Evolutionary conservation across 2,329 filamentous ascomycete genomes (phyloP).

Genomic region (Colletotrichum scovillei): DNA sequence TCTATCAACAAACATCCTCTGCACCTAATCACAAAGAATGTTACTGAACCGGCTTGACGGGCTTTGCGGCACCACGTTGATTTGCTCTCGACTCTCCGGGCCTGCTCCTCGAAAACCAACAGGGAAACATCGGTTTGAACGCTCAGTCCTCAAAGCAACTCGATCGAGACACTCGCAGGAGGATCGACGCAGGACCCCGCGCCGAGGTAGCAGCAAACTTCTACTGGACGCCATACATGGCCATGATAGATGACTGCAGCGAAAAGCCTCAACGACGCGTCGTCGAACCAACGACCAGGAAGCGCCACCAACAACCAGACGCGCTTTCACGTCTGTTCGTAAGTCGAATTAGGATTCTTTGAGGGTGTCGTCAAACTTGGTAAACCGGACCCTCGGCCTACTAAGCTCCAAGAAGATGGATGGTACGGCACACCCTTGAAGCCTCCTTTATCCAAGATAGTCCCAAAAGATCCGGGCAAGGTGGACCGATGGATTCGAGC

Average conservation of each 20-base stretch:
- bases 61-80: not conserved
- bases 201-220: not conserved
- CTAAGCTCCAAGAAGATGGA: not conserved
- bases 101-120: slow-evolving; percentile 4
- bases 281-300: slow-evolving; percentile 16
- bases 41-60: not conserved
- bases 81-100: slow-evolving; percentile 1
- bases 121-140: not conserved
- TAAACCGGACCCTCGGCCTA: not conserved
- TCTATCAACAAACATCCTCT: slow-evolving; percentile 5
- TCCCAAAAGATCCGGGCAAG: not conserved
- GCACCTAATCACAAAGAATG: not conserved
- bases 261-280: slow-evolving; percentile 17
- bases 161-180: slow-evolving; percentile 26
- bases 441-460: not conserved
- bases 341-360: not conserved
- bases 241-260: slow-evolving; percentile 18
- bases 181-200: slow-evolving; percentile 19
- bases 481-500: slow-evolving; percentile 3
- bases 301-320: slow-evolving; percentile 13
- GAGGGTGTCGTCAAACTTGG: not conserved
- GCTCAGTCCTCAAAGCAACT: not conserved
- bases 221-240: slow-evolving; percentile 1
- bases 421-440: not conserved
- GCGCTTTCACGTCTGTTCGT: not conserved